Percentiles rank a stretch among this genome's conserved stretches.
These are phyloP conservation scores for Collybia mongolica DNA, from an alignment of 768 basidiomycete genomes.

Conservation along the genomic window DNA sequence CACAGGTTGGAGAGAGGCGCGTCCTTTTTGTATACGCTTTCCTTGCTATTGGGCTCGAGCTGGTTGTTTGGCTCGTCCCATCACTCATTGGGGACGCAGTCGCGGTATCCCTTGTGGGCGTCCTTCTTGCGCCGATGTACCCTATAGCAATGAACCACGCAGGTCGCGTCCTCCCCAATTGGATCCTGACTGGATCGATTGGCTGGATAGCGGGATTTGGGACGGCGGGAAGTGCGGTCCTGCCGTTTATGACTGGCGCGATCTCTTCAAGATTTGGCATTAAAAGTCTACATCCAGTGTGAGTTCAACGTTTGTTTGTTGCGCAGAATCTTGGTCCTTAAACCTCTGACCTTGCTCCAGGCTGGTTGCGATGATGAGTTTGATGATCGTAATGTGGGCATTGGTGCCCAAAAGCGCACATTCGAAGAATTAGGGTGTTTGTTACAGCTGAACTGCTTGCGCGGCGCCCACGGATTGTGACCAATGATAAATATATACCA, in stretches of 20 bases:
- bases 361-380: not conserved
- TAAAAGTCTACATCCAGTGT: conserved; percentile 61
- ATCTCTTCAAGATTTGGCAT: conserved; percentile 64
- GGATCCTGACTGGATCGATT: conserved; percentile 63
- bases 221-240: conserved; percentile 66
- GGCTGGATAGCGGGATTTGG: conserved; percentile 72
- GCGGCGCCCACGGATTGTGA: too few species aligned
- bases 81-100: conserved; percentile 64
- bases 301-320: conserved; percentile 20
- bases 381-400: not conserved
- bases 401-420: not conserved
- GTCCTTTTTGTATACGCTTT: conserved; percentile 52
- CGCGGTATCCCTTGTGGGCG: conserved; percentile 63
- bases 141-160: conserved; percentile 74
- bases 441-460: too few species aligned
- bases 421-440: too few species aligned
- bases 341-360: not conserved
- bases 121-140: conserved; percentile 76
- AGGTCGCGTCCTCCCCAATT: conserved; percentile 64
- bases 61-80: conserved; percentile 69
- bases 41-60: conserved; percentile 58
- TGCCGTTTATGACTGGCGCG: conserved; percentile 74
- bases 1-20: conserved; percentile 53
- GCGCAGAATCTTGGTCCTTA: not conserved
- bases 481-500: too few species aligned